Conservation (phyloP, 805 yeast genomes). For the Starmerella asiatica region DNA sequence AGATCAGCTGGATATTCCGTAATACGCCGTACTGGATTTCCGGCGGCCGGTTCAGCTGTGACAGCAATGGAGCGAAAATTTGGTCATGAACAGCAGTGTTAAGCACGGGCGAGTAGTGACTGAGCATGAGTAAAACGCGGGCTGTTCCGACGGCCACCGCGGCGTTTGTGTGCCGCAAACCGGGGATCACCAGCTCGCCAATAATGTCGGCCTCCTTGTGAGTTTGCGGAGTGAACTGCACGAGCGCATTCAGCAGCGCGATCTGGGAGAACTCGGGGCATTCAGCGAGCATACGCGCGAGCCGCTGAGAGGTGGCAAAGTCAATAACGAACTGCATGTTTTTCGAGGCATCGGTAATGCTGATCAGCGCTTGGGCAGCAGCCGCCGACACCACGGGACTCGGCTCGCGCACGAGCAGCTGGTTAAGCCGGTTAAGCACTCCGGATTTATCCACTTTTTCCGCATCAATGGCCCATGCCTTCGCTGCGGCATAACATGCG, state of each 20-base stretch:
- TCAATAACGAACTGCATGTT: conserved; percentile 43
- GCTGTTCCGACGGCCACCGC: conserved; percentile 68
- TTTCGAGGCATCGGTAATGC: conserved; percentile 45
- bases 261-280: conserved; percentile 60
- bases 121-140: conserved; percentile 54
- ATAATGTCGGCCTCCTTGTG: conserved; percentile 51
- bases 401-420: conserved; percentile 38
- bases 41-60: conserved; percentile 42
- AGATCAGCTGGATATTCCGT: conserved; percentile 59
- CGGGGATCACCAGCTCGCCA: conserved; percentile 53
- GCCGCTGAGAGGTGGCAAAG: conserved; percentile 33
- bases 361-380: conserved; percentile 53
- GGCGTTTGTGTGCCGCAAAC: conserved; percentile 66
- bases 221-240: conserved; percentile 57
- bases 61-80: conserved; percentile 51
- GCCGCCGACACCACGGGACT: conserved; percentile 53
- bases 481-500: conserved; percentile 57
- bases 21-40: conserved; percentile 75
- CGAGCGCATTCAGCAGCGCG: conserved; percentile 48
- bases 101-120: conserved; percentile 53
- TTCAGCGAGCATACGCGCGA: conserved; percentile 31
- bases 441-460: conserved; percentile 32
- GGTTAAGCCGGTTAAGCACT: conserved; percentile 39
- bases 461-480: conserved; percentile 46
- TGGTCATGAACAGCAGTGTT: conserved; percentile 48